A percentile compares a stretch with the other conserved stretches of the same genome.
phyloP scores from a whole-genome alignment of 2,329 filamentous ascomycete genomes.

The Arthrobotrys pseudoclavata region DNA sequence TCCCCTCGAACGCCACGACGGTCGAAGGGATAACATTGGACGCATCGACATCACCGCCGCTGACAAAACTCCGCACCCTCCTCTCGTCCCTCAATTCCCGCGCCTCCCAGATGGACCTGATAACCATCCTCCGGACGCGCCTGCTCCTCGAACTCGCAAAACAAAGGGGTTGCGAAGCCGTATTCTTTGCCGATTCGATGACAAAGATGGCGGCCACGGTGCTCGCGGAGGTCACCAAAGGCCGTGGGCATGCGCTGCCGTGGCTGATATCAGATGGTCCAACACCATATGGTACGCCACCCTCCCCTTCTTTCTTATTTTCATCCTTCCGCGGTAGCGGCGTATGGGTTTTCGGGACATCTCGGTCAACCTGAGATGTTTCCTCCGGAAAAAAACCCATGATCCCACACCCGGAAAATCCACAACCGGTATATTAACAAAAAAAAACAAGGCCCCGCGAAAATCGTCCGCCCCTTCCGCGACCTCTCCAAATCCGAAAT shows the following conservation, averaged over 20 bases:
- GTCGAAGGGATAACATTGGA: constrained; percentile 61
- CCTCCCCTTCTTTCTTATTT: constrained; percentile 9
- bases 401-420: too few species aligned
- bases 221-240: constrained; percentile 89
- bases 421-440: background rate
- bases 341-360: background rate
- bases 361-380: constrained; percentile 61
- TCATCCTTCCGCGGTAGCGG: background rate
- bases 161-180: constrained; percentile 74
- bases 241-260: constrained; percentile 84
- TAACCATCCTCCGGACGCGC: constrained; percentile 78
- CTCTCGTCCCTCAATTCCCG: constrained; percentile 77
- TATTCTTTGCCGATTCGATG: constrained; percentile 88
- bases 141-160: constrained; percentile 78
- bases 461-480: constrained; percentile 81
- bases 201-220: constrained; percentile 88
- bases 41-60: constrained; percentile 12
- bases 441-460: constrained; percentile 8
- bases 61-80: constrained; percentile 71
- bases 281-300: constrained; percentile 70
- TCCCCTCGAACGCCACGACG: constrained; percentile 65
- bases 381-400: background rate
- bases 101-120: constrained; percentile 81
- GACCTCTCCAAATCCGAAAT: constrained; percentile 89
- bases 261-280: constrained; percentile 84